Percentiles rank a stretch among this genome's conserved stretches.
Conservation (phyloP, 768 basidiomycete genomes). For the Boletus fagicola region DNA sequence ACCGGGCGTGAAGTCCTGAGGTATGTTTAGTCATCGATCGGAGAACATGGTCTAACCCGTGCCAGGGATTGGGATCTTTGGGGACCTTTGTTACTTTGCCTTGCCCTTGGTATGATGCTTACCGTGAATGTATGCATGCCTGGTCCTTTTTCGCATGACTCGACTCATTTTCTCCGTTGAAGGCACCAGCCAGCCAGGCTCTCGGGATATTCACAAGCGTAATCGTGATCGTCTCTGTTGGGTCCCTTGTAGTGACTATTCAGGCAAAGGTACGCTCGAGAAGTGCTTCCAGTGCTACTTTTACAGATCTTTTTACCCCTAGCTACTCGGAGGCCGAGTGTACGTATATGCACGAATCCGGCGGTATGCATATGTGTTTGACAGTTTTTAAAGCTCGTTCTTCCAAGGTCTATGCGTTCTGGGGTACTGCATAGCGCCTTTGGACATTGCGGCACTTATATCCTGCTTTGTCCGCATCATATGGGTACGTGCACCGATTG, state of each 20-base stretch:
- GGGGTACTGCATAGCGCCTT: conserved; percentile 93
- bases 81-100: conserved; percentile 87
- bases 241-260: conserved; percentile 89
- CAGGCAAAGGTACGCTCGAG: conserved; percentile 78
- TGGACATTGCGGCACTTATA: conserved; percentile 86
- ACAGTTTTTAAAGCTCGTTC: conserved; percentile 61
- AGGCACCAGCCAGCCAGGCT: conserved; percentile 84
- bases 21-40: conserved; percentile 38
- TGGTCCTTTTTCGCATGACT: neutral
- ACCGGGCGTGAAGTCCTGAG: conserved; percentile 76
- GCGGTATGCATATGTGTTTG: neutral
- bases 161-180: conserved; percentile 5
- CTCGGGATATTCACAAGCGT: conserved; percentile 91
- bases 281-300: neutral
- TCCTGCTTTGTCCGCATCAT: conserved; percentile 82
- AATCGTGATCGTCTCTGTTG: conserved; percentile 89
- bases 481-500: conserved; percentile 84
- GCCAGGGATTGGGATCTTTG: conserved; percentile 95
- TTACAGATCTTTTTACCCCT: conserved; percentile 1
- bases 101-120: conserved; percentile 78
- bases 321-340: conserved; percentile 85
- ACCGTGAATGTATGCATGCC: conserved; percentile 64
- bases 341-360: conserved; percentile 36
- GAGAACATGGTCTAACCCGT: conserved; percentile 2
- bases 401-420: conserved; percentile 95